Conservation (phyloP, 768 basidiomycete genomes). For the Paxillus involutus region DNA sequence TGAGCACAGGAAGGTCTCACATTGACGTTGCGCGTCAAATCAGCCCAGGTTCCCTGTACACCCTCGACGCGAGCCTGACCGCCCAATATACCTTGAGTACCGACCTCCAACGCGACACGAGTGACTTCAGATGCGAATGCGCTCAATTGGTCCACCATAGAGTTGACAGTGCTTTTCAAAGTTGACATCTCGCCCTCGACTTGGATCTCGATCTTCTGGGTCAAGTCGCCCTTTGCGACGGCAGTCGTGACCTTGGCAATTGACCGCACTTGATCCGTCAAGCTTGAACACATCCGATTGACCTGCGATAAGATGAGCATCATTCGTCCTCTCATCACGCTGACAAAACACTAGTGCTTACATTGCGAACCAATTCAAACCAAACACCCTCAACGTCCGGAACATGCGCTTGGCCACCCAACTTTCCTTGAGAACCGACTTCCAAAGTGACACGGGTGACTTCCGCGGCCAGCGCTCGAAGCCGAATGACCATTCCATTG, state of each 20-base stretch:
- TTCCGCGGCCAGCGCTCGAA: conserved; percentile 73
- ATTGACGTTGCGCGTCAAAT: conserved; percentile 88
- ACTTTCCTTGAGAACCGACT: conserved; percentile 85
- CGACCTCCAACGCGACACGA: conserved; percentile 84
- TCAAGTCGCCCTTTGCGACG: conserved; percentile 88
- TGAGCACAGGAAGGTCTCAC: conserved; percentile 37
- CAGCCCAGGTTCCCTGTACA: conserved; percentile 92
- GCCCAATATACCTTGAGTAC: conserved; percentile 87
- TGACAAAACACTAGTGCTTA: conserved; percentile 29
- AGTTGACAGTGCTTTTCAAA: conserved; percentile 82
- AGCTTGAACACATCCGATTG: conserved; percentile 77
- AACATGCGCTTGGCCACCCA: conserved; percentile 86
- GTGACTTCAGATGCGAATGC: conserved; percentile 85
- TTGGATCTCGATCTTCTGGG: conserved; percentile 90
- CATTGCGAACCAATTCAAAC: conserved; percentile 78
- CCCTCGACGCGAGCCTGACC: conserved; percentile 89
- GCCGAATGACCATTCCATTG: conserved; percentile 50
- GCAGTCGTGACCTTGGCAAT: conserved; percentile 87
- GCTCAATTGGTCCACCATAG: conserved; percentile 91
- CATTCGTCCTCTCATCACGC: not conserved
- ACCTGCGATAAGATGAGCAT: conserved; percentile 41
- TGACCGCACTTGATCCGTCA: conserved; percentile 80
- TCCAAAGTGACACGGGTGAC: conserved; percentile 83
- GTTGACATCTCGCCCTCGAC: conserved; percentile 88
- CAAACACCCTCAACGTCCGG: conserved; percentile 92